Evolutionary conservation across 2,329 filamentous ascomycete species (phyloP), one percentile per base, ranked within the genome.

Genomic region (Shiraia sp.): DNA sequence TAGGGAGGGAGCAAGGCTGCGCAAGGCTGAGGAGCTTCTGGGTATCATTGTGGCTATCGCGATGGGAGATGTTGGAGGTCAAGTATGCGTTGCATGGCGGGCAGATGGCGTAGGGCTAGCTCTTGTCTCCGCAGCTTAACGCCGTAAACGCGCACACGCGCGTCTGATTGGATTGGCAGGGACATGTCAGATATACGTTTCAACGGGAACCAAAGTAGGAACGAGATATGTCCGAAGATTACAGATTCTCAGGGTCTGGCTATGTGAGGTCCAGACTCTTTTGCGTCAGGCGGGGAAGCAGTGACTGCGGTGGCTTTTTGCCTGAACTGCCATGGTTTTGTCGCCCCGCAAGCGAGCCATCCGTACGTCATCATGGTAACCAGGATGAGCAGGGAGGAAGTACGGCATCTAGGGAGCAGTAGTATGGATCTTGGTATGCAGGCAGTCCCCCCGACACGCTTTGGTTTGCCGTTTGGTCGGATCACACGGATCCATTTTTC

Each of bases 401-500:
- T 16, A 26, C 30, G 31, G 25, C 32, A 42, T 32, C 32, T 42
- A 36, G 32, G 32, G 36, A 32, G 39, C 32, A 31, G 27, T 36
- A 27, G 26, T 36, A 24, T 26, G 32, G 19, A 32, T 28, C 23
- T 17, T 19, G 14, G 29, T 8, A 38, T 29, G 29, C 40, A 31
- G 32, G 19, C 15, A 33, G 19, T 27, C 38, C 38, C 24, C 13
- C 22, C 37, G 32, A 30, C 24, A 35, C 13, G 34, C 34, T 16
- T 30, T 26, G 45, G 36, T 46, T 23, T 16, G 32, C 30, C 10
- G 24, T 29, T 45, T 28, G 37, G 27, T 40, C 50, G 52, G 55
- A 56, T 42, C 44, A 22, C 10, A 36, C 56, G 54, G 56, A 49
- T 27, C 32, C 34, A 38, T 36, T 36, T 7, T 9, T 31, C 35